These are phyloP conservation scores for Camptophora hylomeconis DNA, from an alignment of 2,329 filamentous ascomycete species.

Conservation along the genomic window DNA sequence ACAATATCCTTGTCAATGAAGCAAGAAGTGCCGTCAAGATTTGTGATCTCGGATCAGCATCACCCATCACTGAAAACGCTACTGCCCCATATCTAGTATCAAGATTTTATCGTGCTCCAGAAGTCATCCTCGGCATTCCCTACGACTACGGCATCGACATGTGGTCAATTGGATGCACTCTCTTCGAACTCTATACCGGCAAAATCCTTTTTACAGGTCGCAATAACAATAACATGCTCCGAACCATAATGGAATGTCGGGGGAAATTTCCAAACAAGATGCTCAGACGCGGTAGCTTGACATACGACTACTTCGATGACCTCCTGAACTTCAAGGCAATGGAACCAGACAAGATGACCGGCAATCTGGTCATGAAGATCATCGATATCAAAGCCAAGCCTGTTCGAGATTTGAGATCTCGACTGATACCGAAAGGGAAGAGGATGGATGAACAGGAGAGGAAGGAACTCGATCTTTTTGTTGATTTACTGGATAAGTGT, in stretches of 20 bases:
- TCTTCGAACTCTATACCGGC: conserved; percentile 94
- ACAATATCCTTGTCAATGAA: conserved; percentile 91
- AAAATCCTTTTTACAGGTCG: conserved; percentile 92
- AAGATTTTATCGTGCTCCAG: conserved; percentile 91
- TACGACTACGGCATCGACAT: conserved; percentile 92
- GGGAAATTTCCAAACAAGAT: conserved; percentile 85
- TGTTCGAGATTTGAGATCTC: conserved; percentile 66
- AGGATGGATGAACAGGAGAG: conserved; percentile 61
- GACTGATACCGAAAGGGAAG: conserved; percentile 57
- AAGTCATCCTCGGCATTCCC: conserved; percentile 92
- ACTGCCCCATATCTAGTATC: conserved; percentile 92
- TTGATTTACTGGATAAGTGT: conserved; percentile 79
- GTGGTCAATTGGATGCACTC: conserved; percentile 94
- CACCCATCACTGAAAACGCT: conserved; percentile 78
- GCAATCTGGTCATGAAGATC: conserved; percentile 49
- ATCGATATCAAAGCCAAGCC: conserved; percentile 49
- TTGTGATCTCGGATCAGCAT: conserved; percentile 92
- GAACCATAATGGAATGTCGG: conserved; percentile 88
- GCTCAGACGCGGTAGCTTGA: conserved; percentile 67
- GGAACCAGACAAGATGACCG: conserved; percentile 76
- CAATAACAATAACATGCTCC: conserved; percentile 97
- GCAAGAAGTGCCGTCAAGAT: conserved; percentile 77
- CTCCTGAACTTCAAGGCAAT: conserved; percentile 71
- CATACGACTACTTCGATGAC: conserved; percentile 70
- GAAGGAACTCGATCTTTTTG: conserved; percentile 68